A percentile compares a stretch with the other conserved stretches of the same genome.
Conservation (phyloP, 495 filamentous ascomycete genomes). For the Parachaetomium inaequale region DNA sequence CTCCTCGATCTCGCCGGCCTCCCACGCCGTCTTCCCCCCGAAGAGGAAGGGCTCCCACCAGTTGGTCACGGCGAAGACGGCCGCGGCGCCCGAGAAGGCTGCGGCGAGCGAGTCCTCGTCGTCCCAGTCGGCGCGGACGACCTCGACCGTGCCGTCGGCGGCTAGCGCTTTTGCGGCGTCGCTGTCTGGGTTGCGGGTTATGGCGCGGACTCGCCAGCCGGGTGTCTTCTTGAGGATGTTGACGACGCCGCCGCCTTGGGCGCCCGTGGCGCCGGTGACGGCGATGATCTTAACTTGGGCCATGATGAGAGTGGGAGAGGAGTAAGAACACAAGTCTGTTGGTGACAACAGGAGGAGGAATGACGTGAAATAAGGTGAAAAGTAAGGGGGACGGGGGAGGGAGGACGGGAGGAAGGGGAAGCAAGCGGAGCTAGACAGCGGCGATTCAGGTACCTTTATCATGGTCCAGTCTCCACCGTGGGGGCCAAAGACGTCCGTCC, state of each 20-base stretch:
- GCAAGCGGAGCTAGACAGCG: no score
- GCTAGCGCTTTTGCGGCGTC: slow-evolving; percentile 18
- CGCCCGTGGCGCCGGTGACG: slow-evolving; percentile 22
- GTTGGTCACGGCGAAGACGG: slow-evolving; percentile 19
- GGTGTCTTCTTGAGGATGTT: slow-evolving; percentile 16
- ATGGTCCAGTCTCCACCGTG: no score
- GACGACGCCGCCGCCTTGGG: slow-evolving; percentile 24
- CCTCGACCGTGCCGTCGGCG: slow-evolving; percentile 18
- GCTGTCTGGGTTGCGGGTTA: slow-evolving; percentile 22
- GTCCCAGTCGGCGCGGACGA: slow-evolving; percentile 27
- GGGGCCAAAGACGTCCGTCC: no score
- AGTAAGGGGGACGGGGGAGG: no score
- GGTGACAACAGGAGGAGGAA: no score
- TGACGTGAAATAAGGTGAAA: no score
- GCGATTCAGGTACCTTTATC: no score
- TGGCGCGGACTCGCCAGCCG: slow-evolving; percentile 21
- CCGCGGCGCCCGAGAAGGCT: slow-evolving; percentile 15
- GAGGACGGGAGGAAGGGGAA: no score
- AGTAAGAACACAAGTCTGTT: no score
- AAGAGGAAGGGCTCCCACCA: slow-evolving; percentile 17
- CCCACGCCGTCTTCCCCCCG: slow-evolving; percentile 2
- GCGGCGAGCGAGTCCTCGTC: slow-evolving; percentile 14
- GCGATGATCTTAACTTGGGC: slow-evolving; percentile 13
- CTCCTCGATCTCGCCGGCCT: slow-evolving; percentile 17
- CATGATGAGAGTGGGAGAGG: not conserved